phyloP scores from a whole-genome alignment of 2,329 filamentous ascomycete genomes.

The Aspergillus calidoustus region DNA sequence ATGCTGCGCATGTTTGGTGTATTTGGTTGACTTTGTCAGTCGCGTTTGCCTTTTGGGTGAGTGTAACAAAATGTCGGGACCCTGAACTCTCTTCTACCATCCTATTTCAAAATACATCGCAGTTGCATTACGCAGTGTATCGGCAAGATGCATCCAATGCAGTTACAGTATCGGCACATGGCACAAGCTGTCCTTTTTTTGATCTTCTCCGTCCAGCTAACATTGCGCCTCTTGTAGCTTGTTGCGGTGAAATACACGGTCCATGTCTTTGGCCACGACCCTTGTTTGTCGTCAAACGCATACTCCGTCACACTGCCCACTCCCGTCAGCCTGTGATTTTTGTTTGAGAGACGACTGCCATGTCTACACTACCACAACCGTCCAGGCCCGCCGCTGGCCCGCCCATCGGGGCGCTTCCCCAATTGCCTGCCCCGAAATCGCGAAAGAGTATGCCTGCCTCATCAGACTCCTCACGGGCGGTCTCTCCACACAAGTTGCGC shows the following conservation, averaged over 20 bases:
- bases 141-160: no score
- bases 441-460: conserved; percentile 65
- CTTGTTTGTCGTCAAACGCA: neutral
- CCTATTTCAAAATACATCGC: neutral
- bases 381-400: conserved; percentile 67
- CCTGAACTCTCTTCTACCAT: neutral
- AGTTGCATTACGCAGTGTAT: neutral
- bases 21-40: neutral
- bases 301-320: neutral
- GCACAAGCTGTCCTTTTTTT: neutral
- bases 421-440: conserved; percentile 73
- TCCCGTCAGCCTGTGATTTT: neutral
- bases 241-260: neutral
- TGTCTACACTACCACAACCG: conserved; percentile 68
- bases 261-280: neutral
- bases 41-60: no score
- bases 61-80: no score
- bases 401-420: conserved; percentile 72
- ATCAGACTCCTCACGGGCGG: conserved; percentile 51
- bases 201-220: neutral
- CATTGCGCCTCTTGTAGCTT: conserved; percentile 1
- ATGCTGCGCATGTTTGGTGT: neutral
- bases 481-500: conserved; percentile 58
- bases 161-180: no score
- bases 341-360: conserved; percentile 18